phyloP scores from a whole-genome alignment of 2,329 filamentous ascomycete species.

The Aspergillus fijiensis region DNA sequence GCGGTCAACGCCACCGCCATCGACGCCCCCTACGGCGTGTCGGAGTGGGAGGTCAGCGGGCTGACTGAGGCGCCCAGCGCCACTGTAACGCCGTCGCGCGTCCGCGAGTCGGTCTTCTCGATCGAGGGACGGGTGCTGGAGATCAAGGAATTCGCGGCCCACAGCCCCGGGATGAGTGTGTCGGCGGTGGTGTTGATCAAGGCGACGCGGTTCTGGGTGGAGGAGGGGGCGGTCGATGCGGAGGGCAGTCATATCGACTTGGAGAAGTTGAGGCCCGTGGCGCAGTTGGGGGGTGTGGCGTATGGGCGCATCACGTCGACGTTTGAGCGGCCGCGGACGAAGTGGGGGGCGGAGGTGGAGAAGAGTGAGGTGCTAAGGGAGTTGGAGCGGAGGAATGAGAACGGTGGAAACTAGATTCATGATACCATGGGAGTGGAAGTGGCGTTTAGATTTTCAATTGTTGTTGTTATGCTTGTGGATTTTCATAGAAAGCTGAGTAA shows the following conservation, averaged over 20 bases:
- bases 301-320: conserved; percentile 68
- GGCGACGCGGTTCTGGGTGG: conserved; percentile 79
- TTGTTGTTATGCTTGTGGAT: too few relatives aligned
- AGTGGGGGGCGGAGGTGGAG: conserved; percentile 20
- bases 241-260: conserved; percentile 72
- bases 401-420: neutral
- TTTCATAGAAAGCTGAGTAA: too few relatives aligned
- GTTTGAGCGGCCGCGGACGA: conserved; percentile 60
- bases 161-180: conserved; percentile 68
- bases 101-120: conserved; percentile 76
- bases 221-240: conserved; percentile 79
- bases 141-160: conserved; percentile 71
- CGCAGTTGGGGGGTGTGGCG: conserved; percentile 79
- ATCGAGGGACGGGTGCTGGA: conserved; percentile 76
- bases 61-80: conserved; percentile 65
- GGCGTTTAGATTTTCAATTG: neutral
- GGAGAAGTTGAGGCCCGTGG: conserved; percentile 71
- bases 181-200: conserved; percentile 73
- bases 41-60: conserved; percentile 78
- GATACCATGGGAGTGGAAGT: too few relatives aligned
- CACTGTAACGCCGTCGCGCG: conserved; percentile 67
- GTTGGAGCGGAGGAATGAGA: conserved; percentile 10
- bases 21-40: conserved; percentile 71
- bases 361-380: conserved; percentile 20
- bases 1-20: conserved; percentile 76